Evolutionary conservation across 2,329 filamentous ascomycete genomes (phyloP).

Genomic region (Chaetomium sp.): DNA sequence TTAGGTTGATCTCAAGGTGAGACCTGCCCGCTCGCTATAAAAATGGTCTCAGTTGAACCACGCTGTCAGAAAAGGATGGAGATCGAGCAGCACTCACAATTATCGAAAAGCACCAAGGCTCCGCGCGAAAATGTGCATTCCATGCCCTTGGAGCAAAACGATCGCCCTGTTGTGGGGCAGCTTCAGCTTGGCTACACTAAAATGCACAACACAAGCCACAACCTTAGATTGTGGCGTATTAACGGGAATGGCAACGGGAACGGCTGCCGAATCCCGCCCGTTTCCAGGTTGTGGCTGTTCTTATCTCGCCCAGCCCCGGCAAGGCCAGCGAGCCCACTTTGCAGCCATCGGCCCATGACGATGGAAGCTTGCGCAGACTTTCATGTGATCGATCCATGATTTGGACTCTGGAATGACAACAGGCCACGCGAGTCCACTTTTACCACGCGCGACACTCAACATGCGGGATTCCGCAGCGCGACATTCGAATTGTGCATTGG

Average conservation of each 20-base stretch:
- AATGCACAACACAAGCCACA: neutral
- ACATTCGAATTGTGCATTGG: neutral
- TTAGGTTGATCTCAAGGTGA: neutral
- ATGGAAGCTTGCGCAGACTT: conserved; percentile 3
- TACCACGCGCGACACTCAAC: neutral
- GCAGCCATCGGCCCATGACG: conserved; percentile 2
- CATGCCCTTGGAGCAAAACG: too few species aligned
- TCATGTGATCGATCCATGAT: conserved; percentile 11
- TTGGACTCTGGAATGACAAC: neutral
- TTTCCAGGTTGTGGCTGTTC: too few species aligned
- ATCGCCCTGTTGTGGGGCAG: neutral
- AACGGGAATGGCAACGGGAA: neutral
- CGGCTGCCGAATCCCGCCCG: neutral
- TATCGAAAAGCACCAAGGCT: too few species aligned
- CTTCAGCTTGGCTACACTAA: too few species aligned
- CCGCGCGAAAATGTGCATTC: too few species aligned
- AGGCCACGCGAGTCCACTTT: conserved; percentile 1
- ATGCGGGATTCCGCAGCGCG: neutral
- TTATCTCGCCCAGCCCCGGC: neutral
- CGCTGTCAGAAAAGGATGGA: too few species aligned
- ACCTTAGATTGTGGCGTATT: neutral
- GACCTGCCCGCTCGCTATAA: neutral
- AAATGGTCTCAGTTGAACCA: neutral
- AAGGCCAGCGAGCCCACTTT: neutral
- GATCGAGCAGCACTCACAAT: too few species aligned